Conservation (phyloP, 2,329 filamentous ascomycete genomes). For the Shiraia bambusicola region DNA sequence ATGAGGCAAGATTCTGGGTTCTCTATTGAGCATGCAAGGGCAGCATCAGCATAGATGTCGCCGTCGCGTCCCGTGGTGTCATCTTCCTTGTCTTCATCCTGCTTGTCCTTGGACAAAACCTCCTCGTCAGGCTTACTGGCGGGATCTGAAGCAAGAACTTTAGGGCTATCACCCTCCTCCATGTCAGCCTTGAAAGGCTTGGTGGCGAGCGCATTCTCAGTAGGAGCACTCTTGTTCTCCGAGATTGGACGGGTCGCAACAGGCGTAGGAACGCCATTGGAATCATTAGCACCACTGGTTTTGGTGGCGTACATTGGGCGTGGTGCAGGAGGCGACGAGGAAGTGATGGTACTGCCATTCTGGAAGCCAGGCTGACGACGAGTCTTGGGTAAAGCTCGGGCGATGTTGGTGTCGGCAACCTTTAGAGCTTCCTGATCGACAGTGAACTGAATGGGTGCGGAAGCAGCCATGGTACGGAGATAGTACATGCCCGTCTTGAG, state of each 20-base stretch:
- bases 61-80: constrained; percentile 75
- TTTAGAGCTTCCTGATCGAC: constrained; percentile 95
- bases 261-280: constrained; percentile 68
- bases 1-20: constrained; percentile 94
- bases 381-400: constrained; percentile 63
- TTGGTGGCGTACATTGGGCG: constrained; percentile 67
- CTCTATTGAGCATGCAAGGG: constrained; percentile 92
- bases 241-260: constrained; percentile 61
- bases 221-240: constrained; percentile 51
- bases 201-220: constrained; percentile 60
- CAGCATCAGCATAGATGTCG: constrained; percentile 94
- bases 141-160: constrained; percentile 73
- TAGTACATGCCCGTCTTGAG: constrained; percentile 99
- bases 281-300: constrained; percentile 43
- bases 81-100: constrained; percentile 72
- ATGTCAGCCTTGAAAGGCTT: constrained; percentile 75
- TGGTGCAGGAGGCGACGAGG: constrained; percentile 61
- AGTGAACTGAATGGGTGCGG: constrained; percentile 97
- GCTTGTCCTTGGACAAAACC: constrained; percentile 58
- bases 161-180: constrained; percentile 76
- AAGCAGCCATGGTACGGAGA: constrained; percentile 94
- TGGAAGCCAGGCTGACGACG: constrained; percentile 57
- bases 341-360: constrained; percentile 48
- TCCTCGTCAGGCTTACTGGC: constrained; percentile 62
- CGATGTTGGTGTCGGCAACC: constrained; percentile 77